phyloP scores from a whole-genome alignment of 2,329 filamentous ascomycete species.

The Trichoderma sp. region DNA sequence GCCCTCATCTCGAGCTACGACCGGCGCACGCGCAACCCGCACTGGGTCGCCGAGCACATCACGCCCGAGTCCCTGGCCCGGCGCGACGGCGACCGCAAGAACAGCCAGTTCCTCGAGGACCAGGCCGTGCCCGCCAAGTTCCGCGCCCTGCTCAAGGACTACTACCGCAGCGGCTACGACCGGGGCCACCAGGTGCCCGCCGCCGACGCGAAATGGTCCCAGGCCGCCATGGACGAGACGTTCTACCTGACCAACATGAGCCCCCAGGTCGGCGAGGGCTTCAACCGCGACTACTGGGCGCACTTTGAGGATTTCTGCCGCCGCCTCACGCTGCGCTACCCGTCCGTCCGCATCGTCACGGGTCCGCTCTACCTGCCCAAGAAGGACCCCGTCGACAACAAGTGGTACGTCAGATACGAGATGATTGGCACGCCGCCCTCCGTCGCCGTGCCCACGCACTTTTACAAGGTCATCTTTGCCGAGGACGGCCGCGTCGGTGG shows the following conservation, averaged over 20 bases:
- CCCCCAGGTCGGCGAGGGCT: constrained; percentile 95
- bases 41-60: constrained; percentile 97
- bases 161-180: constrained; percentile 93
- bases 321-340: constrained; percentile 76
- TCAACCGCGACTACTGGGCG: constrained; percentile 99
- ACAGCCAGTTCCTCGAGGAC: constrained; percentile 85
- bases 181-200: constrained; percentile 96
- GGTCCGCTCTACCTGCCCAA: constrained; percentile 91
- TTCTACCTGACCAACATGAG: constrained; percentile 97
- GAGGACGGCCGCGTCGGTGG: constrained; percentile 74
- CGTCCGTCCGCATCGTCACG: constrained; percentile 86
- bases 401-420: constrained; percentile 95
- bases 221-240: constrained; percentile 91
- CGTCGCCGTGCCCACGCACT: constrained; percentile 95
- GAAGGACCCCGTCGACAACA: constrained; percentile 77
- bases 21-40: constrained; percentile 84
- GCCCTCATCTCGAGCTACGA: constrained; percentile 88
- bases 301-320: constrained; percentile 98
- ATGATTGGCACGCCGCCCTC: constrained; percentile 92
- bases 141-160: constrained; percentile 88
- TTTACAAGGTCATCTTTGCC: constrained; percentile 98
- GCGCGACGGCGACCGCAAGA: constrained; percentile 78
- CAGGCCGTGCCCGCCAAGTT: constrained; percentile 77
- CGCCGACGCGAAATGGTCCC: constrained; percentile 94
- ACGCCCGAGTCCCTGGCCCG: constrained; percentile 78